These are phyloP conservation scores for Neobulgaria alba DNA, from an alignment of 2,329 filamentous ascomycete genomes.

Conservation along the genomic window DNA sequence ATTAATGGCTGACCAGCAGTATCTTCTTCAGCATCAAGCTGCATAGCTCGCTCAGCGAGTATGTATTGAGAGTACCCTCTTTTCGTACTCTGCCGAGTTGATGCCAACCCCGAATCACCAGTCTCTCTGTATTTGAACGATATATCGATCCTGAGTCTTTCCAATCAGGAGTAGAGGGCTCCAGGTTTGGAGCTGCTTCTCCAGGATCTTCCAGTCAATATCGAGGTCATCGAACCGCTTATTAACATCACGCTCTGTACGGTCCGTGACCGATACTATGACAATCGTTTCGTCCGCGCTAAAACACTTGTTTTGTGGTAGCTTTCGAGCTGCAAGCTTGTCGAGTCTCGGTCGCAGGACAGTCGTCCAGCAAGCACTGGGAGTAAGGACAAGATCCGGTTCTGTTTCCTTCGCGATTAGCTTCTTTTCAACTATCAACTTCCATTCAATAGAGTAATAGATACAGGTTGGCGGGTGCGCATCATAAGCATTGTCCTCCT, in stretches of 20 bases:
- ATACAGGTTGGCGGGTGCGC: conserved; percentile 2
- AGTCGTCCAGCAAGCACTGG: neutral
- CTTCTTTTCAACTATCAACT: conserved; percentile 4
- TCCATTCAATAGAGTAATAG: conserved; percentile 6
- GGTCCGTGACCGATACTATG: conserved; percentile 21
- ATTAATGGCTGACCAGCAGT: conserved; percentile 4
- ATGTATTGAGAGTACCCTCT: conserved; percentile 19
- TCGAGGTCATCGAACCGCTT: conserved; percentile 26
- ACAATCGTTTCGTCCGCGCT: conserved; percentile 13
- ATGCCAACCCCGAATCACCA: too few relatives aligned
- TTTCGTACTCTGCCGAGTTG: conserved; percentile 3
- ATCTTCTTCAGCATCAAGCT: conserved; percentile 8
- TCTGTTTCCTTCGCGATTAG: conserved; percentile 5
- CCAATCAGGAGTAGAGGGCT: conserved; percentile 6
- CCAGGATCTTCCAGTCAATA: conserved; percentile 19
- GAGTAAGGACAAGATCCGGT: conserved; percentile 2
- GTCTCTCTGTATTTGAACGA: conserved; percentile 11
- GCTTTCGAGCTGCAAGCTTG: neutral
- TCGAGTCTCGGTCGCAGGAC: neutral
- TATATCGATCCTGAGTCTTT: conserved; percentile 9
- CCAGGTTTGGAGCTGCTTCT: conserved; percentile 12
- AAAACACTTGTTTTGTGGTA: conserved; percentile 1
- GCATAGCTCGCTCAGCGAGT: conserved; percentile 15
- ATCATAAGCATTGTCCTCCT: conserved; percentile 5
- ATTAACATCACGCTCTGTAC: conserved; percentile 23